A percentile compares a stretch with the other conserved stretches of the same genome.
phyloP scores from a whole-genome alignment of 371 early-diverging fungal genomes.

The Mucor mucedo region DNA sequence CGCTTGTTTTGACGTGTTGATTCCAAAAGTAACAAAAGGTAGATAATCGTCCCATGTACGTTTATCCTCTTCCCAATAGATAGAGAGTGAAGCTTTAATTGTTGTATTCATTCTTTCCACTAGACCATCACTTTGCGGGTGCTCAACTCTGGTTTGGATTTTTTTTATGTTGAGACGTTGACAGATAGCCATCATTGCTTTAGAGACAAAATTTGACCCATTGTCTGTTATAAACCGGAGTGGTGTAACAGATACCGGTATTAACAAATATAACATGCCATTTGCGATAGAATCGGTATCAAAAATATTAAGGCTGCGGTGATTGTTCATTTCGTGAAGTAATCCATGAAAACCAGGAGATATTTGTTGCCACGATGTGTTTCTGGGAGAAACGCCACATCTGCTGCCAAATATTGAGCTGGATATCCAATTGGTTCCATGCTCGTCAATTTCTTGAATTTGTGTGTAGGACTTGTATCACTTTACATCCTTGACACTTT shows the following conservation, averaged over 20 bases:
- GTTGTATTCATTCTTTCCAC: slow-evolving; percentile 27
- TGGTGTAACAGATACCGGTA: not conserved
- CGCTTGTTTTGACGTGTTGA: slow-evolving; percentile 22
- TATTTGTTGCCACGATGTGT: too few relatives aligned
- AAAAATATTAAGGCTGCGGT: slow-evolving; percentile 17
- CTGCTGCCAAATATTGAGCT: too few relatives aligned
- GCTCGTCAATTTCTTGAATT: too few relatives aligned
- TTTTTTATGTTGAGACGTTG: not conserved
- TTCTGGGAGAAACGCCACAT: too few relatives aligned
- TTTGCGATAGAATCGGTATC: slow-evolving; percentile 9
- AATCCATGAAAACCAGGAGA: too few relatives aligned
- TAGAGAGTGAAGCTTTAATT: slow-evolving; percentile 15
- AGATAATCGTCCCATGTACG: slow-evolving; percentile 19
- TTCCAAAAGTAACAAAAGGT: slow-evolving; percentile 23
- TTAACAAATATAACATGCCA: not conserved
- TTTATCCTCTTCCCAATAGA: slow-evolving; percentile 6
- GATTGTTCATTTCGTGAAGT: slow-evolving; percentile 14
- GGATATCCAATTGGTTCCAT: too few relatives aligned
- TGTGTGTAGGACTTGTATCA: too few relatives aligned
- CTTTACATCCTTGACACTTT: too few relatives aligned
- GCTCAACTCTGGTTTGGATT: slow-evolving; percentile 16
- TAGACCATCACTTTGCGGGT: slow-evolving; percentile 24
- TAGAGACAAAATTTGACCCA: slow-evolving; percentile 13
- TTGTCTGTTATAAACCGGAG: slow-evolving; percentile 23
- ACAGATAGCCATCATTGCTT: slow-evolving; percentile 16